phyloP scores from a whole-genome alignment of 495 filamentous ascomycete genomes.

The Tuber aestivum region DNA sequence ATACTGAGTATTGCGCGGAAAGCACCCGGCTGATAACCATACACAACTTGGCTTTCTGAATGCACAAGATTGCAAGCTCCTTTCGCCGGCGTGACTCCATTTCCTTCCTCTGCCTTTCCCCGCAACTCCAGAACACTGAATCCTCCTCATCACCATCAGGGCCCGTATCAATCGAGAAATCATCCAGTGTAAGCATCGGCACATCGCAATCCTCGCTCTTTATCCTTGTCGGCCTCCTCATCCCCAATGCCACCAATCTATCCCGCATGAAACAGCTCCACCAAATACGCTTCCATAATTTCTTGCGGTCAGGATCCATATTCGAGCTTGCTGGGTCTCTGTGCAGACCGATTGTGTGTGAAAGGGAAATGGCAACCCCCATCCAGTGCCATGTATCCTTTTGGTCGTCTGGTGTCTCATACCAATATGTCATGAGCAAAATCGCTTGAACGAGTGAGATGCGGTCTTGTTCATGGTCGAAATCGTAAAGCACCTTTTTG shows the following conservation, averaged over 20 bases:
- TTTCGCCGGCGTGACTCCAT: constrained; percentile 49
- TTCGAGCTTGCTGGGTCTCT: constrained; percentile 68
- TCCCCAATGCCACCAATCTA: constrained; percentile 77
- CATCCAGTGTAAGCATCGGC: constrained; percentile 72
- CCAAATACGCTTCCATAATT: constrained; percentile 86
- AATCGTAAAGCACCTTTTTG: constrained; percentile 65
- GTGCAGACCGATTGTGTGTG: constrained; percentile 77
- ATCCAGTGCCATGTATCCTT: constrained; percentile 93
- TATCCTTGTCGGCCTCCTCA: constrained; percentile 81
- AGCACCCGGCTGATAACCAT: constrained; percentile 78
- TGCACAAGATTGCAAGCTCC: constrained; percentile 75
- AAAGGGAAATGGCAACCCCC: constrained; percentile 75
- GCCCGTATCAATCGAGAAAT: constrained; percentile 66
- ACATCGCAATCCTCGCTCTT: constrained; percentile 87
- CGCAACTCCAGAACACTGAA: constrained; percentile 47
- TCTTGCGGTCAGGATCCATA: constrained; percentile 64
- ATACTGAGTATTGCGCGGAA: constrained; percentile 78
- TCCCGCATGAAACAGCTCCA: constrained; percentile 92
- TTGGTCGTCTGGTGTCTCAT: constrained; percentile 80
- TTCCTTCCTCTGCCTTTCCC: constrained; percentile 31
- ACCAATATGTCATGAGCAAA: constrained; percentile 85
- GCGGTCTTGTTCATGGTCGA: constrained; percentile 77
- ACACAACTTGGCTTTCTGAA: constrained; percentile 85
- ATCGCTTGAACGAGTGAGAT: constrained; percentile 77
- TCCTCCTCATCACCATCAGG: constrained; percentile 55